Percentiles rank a stretch among this genome's conserved stretches.
Evolutionary conservation across 2,329 filamentous ascomycete genomes (phyloP).

Genomic region (Aureobasidium subglaciale): DNA sequence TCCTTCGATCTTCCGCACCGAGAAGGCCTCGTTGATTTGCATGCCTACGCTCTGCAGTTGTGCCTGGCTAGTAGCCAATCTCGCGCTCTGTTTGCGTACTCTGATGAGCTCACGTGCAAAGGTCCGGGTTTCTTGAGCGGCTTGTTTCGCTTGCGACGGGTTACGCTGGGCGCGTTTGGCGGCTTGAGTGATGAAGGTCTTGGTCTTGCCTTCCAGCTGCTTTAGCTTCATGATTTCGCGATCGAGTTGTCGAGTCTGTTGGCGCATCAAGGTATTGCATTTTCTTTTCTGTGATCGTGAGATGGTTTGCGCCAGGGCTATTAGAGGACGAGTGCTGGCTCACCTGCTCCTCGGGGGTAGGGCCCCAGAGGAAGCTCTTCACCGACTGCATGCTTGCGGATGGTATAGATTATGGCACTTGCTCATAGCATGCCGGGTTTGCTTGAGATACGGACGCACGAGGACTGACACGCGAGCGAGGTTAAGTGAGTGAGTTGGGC

Average conservation of each 20-base stretch:
- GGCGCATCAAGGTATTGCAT: constrained; percentile 83
- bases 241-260: constrained; percentile 89
- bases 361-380: constrained; percentile 79
- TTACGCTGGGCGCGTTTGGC: constrained; percentile 75
- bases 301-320: constrained; percentile 8
- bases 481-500: neutral
- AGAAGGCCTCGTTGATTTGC: constrained; percentile 96
- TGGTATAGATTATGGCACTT: neutral
- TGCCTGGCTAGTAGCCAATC: constrained; percentile 79
- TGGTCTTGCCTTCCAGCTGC: constrained; percentile 74
- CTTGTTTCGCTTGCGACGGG: constrained; percentile 70
- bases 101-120: constrained; percentile 85
- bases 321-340: constrained; percentile 21
- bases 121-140: constrained; percentile 71
- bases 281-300: constrained; percentile 66
- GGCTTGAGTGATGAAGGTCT: constrained; percentile 74
- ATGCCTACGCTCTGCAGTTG: constrained; percentile 90
- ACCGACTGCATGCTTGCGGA: constrained; percentile 68
- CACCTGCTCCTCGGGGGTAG: constrained; percentile 90
- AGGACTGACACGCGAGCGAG: neutral
- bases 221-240: constrained; percentile 80
- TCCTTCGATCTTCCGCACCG: constrained; percentile 90
- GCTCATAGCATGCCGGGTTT: constrained; percentile 2
- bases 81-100: constrained; percentile 64
- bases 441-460: neutral